A percentile compares a stretch with the other conserved stretches of the same genome.
phyloP scores from a whole-genome alignment of 176 grass and related monocot species.

The Saccharum spontaneum region DNA sequence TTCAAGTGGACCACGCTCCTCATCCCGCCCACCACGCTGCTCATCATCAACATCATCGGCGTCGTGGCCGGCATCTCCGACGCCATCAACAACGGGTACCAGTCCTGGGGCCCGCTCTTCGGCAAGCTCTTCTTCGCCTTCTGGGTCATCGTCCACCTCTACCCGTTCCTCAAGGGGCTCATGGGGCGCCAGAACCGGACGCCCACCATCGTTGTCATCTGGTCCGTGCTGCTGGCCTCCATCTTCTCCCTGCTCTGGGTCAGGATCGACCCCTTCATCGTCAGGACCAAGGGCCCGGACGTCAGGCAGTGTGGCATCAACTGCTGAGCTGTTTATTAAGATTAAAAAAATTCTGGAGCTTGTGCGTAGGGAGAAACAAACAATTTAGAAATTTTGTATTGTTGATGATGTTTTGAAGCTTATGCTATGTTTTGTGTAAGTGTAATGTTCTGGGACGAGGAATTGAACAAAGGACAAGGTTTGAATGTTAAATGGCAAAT shows the following conservation, averaged over 20 bases:
- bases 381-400: slow-evolving; percentile 62
- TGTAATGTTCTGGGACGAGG: slow-evolving; percentile 36
- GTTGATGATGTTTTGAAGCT: slow-evolving; percentile 25
- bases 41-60: slow-evolving; percentile 93
- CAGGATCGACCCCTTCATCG: slow-evolving; percentile 80
- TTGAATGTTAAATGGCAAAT: slow-evolving; percentile 31
- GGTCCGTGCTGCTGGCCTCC: slow-evolving; percentile 85
- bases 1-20: slow-evolving; percentile 99
- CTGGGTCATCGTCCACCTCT: slow-evolving; percentile 96
- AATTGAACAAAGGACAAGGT: slow-evolving; percentile 37
- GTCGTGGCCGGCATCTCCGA: slow-evolving; percentile 92
- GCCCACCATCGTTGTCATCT: slow-evolving; percentile 92
- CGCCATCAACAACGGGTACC: slow-evolving; percentile 92
- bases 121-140: slow-evolving; percentile 95
- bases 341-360: slow-evolving; percentile 21
- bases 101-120: slow-evolving; percentile 89
- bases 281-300: slow-evolving; percentile 82
- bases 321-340: slow-evolving; percentile 55
- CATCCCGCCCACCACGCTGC: slow-evolving; percentile 83
- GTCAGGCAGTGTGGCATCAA: slow-evolving; percentile 92
- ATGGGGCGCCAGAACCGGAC: slow-evolving; percentile 95
- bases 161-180: slow-evolving; percentile 97
- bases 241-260: slow-evolving; percentile 99
- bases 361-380: slow-evolving; percentile 47
- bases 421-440: slow-evolving; percentile 42